Evolutionary conservation across 257 asterid species (phyloP), one percentile per base, ranked within the genome.

Genomic region (Solanum piurae): DNA sequence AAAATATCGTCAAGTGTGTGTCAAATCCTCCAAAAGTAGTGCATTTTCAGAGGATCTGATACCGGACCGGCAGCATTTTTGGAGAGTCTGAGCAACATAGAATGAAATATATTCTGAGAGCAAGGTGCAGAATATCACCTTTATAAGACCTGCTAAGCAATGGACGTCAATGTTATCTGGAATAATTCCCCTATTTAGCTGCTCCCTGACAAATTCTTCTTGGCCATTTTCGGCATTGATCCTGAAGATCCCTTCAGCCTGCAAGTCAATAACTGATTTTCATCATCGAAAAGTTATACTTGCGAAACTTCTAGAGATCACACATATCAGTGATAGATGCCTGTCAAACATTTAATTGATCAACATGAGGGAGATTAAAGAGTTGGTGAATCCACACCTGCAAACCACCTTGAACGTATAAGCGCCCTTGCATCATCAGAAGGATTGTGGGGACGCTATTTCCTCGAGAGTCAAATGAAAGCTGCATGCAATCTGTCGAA

Each of bases 401-500:
- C 88, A 96, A 91, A 66, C 99, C 98, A 29, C 99, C 96, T 87
- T 92, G 96, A 64, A 87, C 79, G 86, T 96, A 94, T 90, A 96
- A 90, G 79, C 97, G 94, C 25, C 97, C 90, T 87, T 96, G 98
- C 99, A 96, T 95, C 98, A 96, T 93, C 72, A 96, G 90, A 31
- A 96, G 94, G 88, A 95, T 95, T 21, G 97, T 96, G 3, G 99
- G 99, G 18, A 96, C 96, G 33, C 96, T 92, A 82, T 96, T 96
- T 64, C 98, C 99, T 88, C 99, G 88, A 58, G 94, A 87, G 88
- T 96, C 99, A 84, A 92, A 93, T 16, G 98, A 96, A 74, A 96
- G 98, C 92, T 96, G 99, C 99, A 96, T 96, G 18, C 98, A 96
- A 90, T 95, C 96, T 5, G 96, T 95, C 31, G 99, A 96, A 89